These are phyloP conservation scores for Hemileccinum impolitum DNA, from an alignment of 768 basidiomycete species.

Conservation along the genomic window DNA sequence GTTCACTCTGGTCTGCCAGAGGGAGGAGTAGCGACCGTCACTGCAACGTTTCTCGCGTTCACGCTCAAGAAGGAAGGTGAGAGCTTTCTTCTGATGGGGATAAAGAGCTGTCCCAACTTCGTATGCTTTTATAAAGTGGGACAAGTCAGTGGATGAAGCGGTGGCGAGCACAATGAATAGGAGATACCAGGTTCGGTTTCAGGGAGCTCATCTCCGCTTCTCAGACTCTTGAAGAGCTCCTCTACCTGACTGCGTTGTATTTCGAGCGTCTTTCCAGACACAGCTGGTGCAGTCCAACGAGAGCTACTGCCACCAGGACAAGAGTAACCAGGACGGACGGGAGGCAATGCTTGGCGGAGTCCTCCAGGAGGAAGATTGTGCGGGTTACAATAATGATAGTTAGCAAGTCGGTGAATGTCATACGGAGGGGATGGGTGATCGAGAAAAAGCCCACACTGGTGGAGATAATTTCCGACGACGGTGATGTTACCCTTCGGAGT, in stretches of 20 bases:
- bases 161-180: constrained; percentile 13
- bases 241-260: constrained; percentile 92
- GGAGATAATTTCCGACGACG: constrained; percentile 75
- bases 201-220: constrained; percentile 79
- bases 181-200: constrained; percentile 84
- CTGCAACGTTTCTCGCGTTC: constrained; percentile 59
- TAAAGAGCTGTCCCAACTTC: constrained; percentile 86
- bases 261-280: constrained; percentile 77
- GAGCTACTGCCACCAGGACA: constrained; percentile 36
- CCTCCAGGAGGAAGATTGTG: constrained; percentile 81
- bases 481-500: constrained; percentile 92
- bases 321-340: constrained; percentile 40
- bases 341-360: constrained; percentile 41
- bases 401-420: constrained; percentile 55
- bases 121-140: constrained; percentile 39
- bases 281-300: constrained; percentile 56
- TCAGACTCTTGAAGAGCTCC: constrained; percentile 85
- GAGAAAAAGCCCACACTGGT: constrained; percentile 63
- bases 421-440: constrained; percentile 76
- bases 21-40: constrained; percentile 62
- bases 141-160: constrained; percentile 12
- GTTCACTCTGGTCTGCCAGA: constrained; percentile 64
- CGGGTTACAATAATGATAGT: constrained; percentile 80
- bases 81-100: constrained; percentile 97
- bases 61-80: constrained; percentile 92